Evolutionary conservation across 345 rosid species (phyloP), one percentile per base, ranked within the genome.

Genomic region (Mallotus nudiflorus): DNA sequence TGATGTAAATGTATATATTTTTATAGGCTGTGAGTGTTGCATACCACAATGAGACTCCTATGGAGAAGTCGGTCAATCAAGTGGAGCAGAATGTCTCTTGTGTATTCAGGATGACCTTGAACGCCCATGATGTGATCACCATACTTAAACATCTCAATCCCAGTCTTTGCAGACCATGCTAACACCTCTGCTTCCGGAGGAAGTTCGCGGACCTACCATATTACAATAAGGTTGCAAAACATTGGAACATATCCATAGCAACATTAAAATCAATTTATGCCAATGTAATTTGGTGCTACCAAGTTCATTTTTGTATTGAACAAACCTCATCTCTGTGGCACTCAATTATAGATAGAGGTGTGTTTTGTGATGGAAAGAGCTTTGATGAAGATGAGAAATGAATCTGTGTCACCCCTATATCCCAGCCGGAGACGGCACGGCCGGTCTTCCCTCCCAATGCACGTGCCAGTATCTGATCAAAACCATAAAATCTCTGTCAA

Each of bases 51-150:
- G 6, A 75, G 55, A 24, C 71, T 22, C 20, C 73, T 76, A 20
- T 72, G 76, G 12, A 67, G 70, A 66, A 85, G 88, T 3, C 85
- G 87, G 46, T 86, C 87, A 1, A 86, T 66, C 49, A 89, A 65
- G 72, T 82, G 81, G 44, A 69, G 56, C 28, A 90, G 85, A n/a
- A 90, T 88, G 85, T 88, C 92, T 19, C 53, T 77, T 29, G 73
- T 83, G 80, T 86, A 86, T 70, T 90, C 91, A 0, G 92, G 96
- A 72, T 90, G 96, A 29, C 96, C 96, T 69, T 90, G 96, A 48
- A 90, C 83, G 16, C 96, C 96, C 96, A 90, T 76, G 44, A 88
- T 74, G 73, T 90, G 89, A 33, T 88, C 83, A 24, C 88, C 91
- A 62, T 62, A 87, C 59, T 28, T 68, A 56, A 88, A 88, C 86